Base-by-base conservation (phyloP, 352 stramenopile species). In the Globisporangium uncinulatum region DNA sequence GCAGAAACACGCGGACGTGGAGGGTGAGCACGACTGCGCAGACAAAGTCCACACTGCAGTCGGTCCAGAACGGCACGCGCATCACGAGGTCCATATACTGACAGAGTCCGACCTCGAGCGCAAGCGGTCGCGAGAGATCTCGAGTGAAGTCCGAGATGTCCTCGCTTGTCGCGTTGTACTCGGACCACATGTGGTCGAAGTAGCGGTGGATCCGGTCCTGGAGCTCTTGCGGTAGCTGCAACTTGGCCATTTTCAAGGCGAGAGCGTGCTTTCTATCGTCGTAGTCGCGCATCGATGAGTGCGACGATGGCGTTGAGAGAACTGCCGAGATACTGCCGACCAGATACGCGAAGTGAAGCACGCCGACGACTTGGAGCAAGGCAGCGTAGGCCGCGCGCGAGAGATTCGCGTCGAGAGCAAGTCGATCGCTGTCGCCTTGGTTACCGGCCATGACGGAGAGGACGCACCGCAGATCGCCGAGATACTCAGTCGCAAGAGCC, bases 91-190 rank as follows among this genome's bases (percentile, higher is more conserved):
- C 69, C 60, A 68, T 69, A 51, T 68, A 71, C 20, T 67, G 61
- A 52, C 61, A 84, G 6, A 80, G 46, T 1, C 73, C 66, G 31
- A 83, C 53, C 46, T 84, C 72, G 4, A 76, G 39, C 0, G 68
- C 61, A 15, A 84, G 46, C 7, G 76, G 79, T 5, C 71, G 70
- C 10, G 59, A 68, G 9, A 84, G 59, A 34, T 84, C 74, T 6
- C 52, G 37, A 1, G 72, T 62, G 53, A 82, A 81, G 9, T 65
- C 67, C 21, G 51, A 48, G 9, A 75, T 55, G 31, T 70, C 53
- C 4, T 73, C 71, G 42, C 77, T 68, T 0, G 80, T 54, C 31
- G 69, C 59, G 44, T 79, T 61, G 59, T 84, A 77, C 19, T 82
- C 67, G 2, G 53, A 31, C 71, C 71, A 82, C 8, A 79, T 51